These are phyloP conservation scores for Ophiosphaerella narmari DNA, from an alignment of 2,329 filamentous ascomycete species.

Conservation along the genomic window DNA sequence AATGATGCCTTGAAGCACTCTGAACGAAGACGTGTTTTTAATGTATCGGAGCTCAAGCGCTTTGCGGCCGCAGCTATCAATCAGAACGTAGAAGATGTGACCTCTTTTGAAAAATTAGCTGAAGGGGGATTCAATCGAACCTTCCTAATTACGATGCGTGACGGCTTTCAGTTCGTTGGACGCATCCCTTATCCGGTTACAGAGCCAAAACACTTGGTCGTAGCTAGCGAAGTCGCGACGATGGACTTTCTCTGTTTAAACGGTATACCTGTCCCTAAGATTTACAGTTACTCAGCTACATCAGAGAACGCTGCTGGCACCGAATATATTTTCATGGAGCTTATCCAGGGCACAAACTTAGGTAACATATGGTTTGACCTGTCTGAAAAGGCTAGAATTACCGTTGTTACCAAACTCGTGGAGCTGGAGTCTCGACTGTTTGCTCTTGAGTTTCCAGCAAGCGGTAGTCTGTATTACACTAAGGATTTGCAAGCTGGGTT, in stretches of 20 bases:
- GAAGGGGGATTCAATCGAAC: constrained; percentile 34
- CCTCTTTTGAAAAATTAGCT: constrained; percentile 27
- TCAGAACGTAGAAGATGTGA: constrained; percentile 22
- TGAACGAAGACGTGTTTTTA: constrained; percentile 24
- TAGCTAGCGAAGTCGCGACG: constrained; percentile 48
- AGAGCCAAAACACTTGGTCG: constrained; percentile 28
- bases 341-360: constrained; percentile 39
- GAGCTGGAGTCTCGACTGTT: constrained; percentile 35
- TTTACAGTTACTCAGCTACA: constrained; percentile 42
- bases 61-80: constrained; percentile 34
- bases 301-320: constrained; percentile 44
- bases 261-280: constrained; percentile 43
- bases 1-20: constrained; percentile 23
- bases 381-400: constrained; percentile 23
- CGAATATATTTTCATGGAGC: constrained; percentile 49
- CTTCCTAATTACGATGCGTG: constrained; percentile 29
- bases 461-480: constrained; percentile 39
- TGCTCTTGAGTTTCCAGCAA: constrained; percentile 34
- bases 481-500: constrained; percentile 14
- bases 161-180: constrained; percentile 31
- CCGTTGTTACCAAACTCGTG: constrained; percentile 31
- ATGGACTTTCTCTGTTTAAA: constrained; percentile 40
- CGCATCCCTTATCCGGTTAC: constrained; percentile 30
- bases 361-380: constrained; percentile 40
- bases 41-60: constrained; percentile 27